Conservation (phyloP, 1,284 basidiomycete species). For the Sporisorium iseilematis-ciliati region DNA sequence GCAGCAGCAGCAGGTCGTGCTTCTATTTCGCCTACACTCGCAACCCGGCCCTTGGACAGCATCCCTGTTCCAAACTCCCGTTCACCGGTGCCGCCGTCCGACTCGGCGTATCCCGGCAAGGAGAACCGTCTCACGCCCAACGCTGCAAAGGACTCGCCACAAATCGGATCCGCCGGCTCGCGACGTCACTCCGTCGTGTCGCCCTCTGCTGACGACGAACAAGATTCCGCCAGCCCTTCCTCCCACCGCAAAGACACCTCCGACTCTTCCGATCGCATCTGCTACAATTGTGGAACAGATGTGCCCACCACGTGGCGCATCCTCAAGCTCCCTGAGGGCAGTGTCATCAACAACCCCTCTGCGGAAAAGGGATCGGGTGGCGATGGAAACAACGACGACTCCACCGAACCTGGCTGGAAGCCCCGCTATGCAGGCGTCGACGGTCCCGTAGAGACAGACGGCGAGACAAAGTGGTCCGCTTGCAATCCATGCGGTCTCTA, state of each 20-base stretch:
- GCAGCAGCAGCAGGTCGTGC: conserved; percentile 11
- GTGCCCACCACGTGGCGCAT: conserved; percentile 59
- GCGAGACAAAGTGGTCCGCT: conserved; percentile 56
- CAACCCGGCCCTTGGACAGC: conserved; percentile 24
- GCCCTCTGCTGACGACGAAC: conserved; percentile 28
- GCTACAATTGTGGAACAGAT: conserved; percentile 65
- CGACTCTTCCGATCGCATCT: conserved; percentile 33
- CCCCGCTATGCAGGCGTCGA: conserved; percentile 24
- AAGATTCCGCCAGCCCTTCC: conserved; percentile 17
- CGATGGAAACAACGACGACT: conserved; percentile 25
- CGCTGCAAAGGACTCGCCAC: conserved; percentile 24
- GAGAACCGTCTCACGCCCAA: conserved; percentile 23
- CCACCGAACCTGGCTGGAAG: conserved; percentile 19
- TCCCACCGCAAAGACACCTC: conserved; percentile 26
- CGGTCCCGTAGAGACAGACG: conserved; percentile 42
- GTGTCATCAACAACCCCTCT: conserved; percentile 45
- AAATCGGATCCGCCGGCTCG: conserved; percentile 12
- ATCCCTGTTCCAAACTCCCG: conserved; percentile 26
- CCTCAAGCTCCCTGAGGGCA: conserved; percentile 50
- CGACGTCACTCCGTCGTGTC: conserved; percentile 24
- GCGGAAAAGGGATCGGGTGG: conserved; percentile 33
- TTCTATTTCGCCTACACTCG: conserved; percentile 24
- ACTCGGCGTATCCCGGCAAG: conserved; percentile 22
- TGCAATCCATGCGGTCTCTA: conserved; percentile 67
- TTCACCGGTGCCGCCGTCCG: conserved; percentile 10